Percentiles rank a stretch among this genome's conserved stretches.
Evolutionary conservation across 768 basidiomycete species (phyloP).

Genomic region (Boletus barrowsii): DNA sequence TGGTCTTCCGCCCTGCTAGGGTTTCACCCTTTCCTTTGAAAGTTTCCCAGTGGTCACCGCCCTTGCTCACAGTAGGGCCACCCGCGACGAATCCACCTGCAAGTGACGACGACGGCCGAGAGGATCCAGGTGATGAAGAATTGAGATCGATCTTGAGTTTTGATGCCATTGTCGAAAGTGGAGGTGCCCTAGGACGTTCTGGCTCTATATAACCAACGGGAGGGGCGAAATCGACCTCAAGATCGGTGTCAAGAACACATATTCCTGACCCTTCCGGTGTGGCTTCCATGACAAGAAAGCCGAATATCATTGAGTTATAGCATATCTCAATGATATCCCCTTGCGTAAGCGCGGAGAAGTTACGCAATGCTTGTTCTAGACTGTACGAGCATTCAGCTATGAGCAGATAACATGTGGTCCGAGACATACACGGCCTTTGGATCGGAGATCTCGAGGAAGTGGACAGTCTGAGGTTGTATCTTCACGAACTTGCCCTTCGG

Average conservation of each 20-base stretch:
- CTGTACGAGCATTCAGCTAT: conserved; percentile 38
- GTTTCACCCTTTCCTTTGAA: conserved; percentile 97
- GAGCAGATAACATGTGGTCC: neutral
- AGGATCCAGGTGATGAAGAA: conserved; percentile 82
- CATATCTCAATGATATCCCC: conserved; percentile 97
- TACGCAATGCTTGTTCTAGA: conserved; percentile 90
- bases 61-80: conserved; percentile 61
- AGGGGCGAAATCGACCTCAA: conserved; percentile 96
- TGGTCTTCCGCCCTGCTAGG: conserved; percentile 85
- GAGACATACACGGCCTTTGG: conserved; percentile 90
- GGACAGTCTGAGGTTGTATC: conserved; percentile 90
- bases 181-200: conserved; percentile 75
- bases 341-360: conserved; percentile 88
- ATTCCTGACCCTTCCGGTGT: conserved; percentile 86
- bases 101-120: conserved; percentile 73
- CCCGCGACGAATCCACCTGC: conserved; percentile 60
- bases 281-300: conserved; percentile 93
- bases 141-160: conserved; percentile 94
- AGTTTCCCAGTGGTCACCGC: conserved; percentile 85
- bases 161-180: conserved; percentile 89
- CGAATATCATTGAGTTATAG: conserved; percentile 96
- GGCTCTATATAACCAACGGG: conserved; percentile 96
- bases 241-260: conserved; percentile 88
- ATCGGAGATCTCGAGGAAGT: conserved; percentile 96
- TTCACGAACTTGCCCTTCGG: conserved; percentile 96